phyloP scores from a whole-genome alignment of 495 filamentous ascomycete species.

The Neurospora africana region DNA sequence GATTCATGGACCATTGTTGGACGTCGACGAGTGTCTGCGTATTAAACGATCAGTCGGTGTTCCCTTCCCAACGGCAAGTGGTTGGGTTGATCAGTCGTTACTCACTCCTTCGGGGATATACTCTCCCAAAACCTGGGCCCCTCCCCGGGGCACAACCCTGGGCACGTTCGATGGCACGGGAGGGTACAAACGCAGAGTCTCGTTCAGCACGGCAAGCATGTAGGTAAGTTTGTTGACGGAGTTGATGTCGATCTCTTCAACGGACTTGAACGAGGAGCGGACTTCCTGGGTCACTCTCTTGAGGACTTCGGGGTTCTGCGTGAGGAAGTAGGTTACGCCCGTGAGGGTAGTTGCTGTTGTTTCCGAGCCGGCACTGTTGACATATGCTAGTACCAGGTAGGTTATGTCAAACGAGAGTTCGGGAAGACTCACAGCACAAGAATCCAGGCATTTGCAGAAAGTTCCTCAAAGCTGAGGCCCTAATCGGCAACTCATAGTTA shows the following conservation, averaged over 20 bases:
- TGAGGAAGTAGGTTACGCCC: slow-evolving; percentile 38
- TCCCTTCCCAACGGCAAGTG: neutral
- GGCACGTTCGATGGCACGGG: slow-evolving; percentile 34
- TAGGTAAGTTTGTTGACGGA: slow-evolving; percentile 36
- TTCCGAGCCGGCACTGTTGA: slow-evolving; percentile 28
- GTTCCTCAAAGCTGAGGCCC: neutral
- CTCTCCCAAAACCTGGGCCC: slow-evolving; percentile 33
- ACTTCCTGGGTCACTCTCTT: slow-evolving; percentile 38
- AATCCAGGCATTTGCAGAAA: slow-evolving; percentile 7
- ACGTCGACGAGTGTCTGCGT: slow-evolving; percentile 25
- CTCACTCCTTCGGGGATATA: slow-evolving; percentile 29
- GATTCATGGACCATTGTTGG: slow-evolving; percentile 28
- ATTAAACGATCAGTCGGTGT: slow-evolving; percentile 18
- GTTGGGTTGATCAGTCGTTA: neutral
- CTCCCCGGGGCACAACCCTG: slow-evolving; percentile 32
- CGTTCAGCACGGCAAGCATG: slow-evolving; percentile 44
- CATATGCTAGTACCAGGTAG: neutral
- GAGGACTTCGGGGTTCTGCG: slow-evolving; percentile 30
- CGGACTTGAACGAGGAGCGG: slow-evolving; percentile 30
- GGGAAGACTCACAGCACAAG: neutral
- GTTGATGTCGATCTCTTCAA: slow-evolving; percentile 37
- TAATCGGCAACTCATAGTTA: neutral
- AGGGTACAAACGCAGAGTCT: slow-evolving; percentile 46
- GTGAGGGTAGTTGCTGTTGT: slow-evolving; percentile 45
- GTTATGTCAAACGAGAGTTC: neutral